Evolutionary conservation across 805 yeast species (phyloP).

Genomic region (Candida argentea): DNA sequence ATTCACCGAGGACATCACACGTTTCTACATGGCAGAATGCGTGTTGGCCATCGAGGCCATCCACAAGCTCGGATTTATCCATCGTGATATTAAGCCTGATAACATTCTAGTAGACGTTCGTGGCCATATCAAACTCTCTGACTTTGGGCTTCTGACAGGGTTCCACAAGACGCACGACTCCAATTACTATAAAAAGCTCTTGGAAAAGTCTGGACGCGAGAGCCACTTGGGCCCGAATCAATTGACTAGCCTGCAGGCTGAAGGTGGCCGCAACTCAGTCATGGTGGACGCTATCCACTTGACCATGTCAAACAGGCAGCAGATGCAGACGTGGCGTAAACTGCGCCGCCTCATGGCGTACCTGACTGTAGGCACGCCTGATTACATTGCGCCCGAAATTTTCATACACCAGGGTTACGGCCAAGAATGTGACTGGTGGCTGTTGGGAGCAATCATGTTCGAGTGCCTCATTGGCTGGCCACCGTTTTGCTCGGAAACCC

Average conservation of each 20-base stretch:
- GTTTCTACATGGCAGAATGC: slow-evolving; percentile 94
- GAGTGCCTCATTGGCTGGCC: slow-evolving; percentile 97
- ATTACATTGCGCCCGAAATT: slow-evolving; percentile 92
- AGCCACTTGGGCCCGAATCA: slow-evolving; percentile 10
- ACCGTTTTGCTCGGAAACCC: slow-evolving; percentile 90
- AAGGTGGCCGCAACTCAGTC: slow-evolving; percentile 58
- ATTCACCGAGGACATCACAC: slow-evolving; percentile 84
- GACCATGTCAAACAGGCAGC: slow-evolving; percentile 91
- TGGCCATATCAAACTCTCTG: slow-evolving; percentile 60
- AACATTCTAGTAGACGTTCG: slow-evolving; percentile 78
- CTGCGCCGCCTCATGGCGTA: slow-evolving; percentile 89
- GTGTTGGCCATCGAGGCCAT: slow-evolving; percentile 91
- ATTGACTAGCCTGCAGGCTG: slow-evolving; percentile 14
- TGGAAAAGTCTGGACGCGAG: slow-evolving; percentile 50
- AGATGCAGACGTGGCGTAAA: slow-evolving; percentile 93
- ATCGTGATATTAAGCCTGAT: slow-evolving; percentile 96
- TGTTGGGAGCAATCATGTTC: slow-evolving; percentile 91
- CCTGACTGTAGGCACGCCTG: slow-evolving; percentile 95
- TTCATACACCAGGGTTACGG: slow-evolving; percentile 91
- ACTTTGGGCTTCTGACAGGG: slow-evolving; percentile 80
- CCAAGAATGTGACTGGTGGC: slow-evolving; percentile 98
- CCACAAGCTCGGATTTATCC: slow-evolving; percentile 88
- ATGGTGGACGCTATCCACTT: slow-evolving; percentile 91
- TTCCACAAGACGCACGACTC: slow-evolving; percentile 91
- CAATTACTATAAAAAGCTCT: slow-evolving; percentile 69